Evolutionary conservation across 176 grass and related monocot genomes (phyloP), one percentile per base, ranked within the genome.

Genomic region (Aegilops tauschii): DNA sequence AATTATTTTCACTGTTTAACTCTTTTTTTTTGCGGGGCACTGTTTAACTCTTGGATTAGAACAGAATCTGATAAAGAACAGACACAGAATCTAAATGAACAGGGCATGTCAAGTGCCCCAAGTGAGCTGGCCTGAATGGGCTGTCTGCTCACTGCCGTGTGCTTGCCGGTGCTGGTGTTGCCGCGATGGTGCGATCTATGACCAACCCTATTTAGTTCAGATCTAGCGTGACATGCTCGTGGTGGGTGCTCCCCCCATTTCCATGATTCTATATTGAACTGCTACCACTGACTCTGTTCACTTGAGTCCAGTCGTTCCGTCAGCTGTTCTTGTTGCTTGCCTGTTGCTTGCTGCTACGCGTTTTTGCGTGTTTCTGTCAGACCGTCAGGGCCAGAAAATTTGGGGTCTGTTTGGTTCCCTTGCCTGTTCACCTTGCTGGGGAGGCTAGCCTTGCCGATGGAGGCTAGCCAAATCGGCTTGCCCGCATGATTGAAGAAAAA

Each of bases 221-320:
- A 84, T 84, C 61, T n/a, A 14, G 20, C 27, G 42, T 59, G 65
- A 35, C 65, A 66, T 87, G 84, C 9, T 17, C 36, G 49, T 20
- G 71, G 37, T 86, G 69, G 85, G 67, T 59, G 25, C 72, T 45
- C 28, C 76, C 5, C 5, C 65, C 52, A 66, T 67, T 37, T 32
- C 18, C 16, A 21, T 1, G 78, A 29, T 84, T 32, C 71, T 72
- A 45, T 82, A 81, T 59, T 83, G 29, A 7, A 35, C 17, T 9
- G 36, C 17, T 7, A 25, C 4, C 0, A 12, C 37, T 9, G 17
- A 12, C n/a, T 27, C 45, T 82, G 8, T 56, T n/a, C 68, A 21
- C 16, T 88, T 2, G 16, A 9, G 13, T 30, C 35, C 31, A 13
- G 39, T 40, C 8, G 39, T 40, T 40, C 39, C 39, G 7, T 18